phyloP scores from a whole-genome alignment of 176 grass and related monocot species.

The Secale cereale region DNA sequence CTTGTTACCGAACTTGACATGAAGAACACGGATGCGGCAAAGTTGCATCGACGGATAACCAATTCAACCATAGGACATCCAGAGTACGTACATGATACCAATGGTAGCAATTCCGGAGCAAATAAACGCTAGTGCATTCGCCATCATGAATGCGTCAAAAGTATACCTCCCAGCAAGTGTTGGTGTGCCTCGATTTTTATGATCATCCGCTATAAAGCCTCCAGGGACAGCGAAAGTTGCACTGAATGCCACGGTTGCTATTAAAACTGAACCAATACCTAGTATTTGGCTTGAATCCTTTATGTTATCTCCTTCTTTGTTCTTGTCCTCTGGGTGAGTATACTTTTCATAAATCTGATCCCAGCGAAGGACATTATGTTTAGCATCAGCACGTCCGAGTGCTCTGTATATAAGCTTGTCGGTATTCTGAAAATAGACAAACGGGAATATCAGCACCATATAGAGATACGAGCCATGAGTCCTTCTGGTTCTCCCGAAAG shows the following conservation, averaged over 20 bases:
- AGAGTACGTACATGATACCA: neutral
- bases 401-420: neutral
- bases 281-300: neutral
- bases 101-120: neutral
- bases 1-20: neutral
- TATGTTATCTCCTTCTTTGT: neutral
- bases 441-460: neutral
- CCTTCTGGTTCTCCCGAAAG: no score
- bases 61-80: no score
- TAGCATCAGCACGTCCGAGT: neutral
- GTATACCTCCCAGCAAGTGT: neutral
- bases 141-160: neutral
- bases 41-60: no score
- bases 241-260: neutral
- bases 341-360: neutral
- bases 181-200: neutral
- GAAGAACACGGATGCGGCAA: no score
- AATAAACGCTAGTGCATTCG: neutral
- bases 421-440: neutral
- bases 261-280: neutral
- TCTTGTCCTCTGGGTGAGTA: fast-evolving
- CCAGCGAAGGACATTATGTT: neutral
- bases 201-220: neutral
- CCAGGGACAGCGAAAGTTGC: neutral
- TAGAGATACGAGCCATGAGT: no score